Conservation (phyloP, 2,329 filamentous ascomycete genomes). For the Plenodomus lindquistii region DNA sequence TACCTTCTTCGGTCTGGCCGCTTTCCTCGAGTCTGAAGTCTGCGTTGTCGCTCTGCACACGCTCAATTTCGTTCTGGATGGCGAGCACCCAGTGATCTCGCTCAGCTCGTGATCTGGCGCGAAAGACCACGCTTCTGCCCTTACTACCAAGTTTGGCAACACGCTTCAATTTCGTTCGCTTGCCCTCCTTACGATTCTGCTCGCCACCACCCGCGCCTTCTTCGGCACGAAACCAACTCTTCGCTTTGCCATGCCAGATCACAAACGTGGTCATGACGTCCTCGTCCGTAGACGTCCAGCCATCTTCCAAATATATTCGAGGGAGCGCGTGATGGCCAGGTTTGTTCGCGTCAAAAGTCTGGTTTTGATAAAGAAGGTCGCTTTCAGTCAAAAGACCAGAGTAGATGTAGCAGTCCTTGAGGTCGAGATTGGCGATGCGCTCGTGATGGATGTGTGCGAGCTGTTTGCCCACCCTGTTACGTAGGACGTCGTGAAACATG, state of each 20-base stretch:
- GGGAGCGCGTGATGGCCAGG: slow-evolving; percentile 64
- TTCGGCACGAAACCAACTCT: slow-evolving; percentile 57
- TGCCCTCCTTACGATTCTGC: slow-evolving; percentile 42
- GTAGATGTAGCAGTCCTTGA: slow-evolving; percentile 68
- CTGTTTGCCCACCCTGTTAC: slow-evolving; percentile 58
- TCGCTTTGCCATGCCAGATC: slow-evolving; percentile 65
- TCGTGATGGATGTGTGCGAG: slow-evolving; percentile 65
- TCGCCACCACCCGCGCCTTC: slow-evolving; percentile 38
- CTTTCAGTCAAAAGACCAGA: slow-evolving; percentile 64
- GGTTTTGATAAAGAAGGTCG: slow-evolving; percentile 66
- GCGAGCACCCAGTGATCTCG: slow-evolving; percentile 70
- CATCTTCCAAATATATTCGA: slow-evolving; percentile 62
- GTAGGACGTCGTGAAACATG: slow-evolving; percentile 64
- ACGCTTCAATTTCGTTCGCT: slow-evolving; percentile 57
- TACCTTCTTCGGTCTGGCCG: slow-evolving; percentile 5
- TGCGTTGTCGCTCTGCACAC: slow-evolving; percentile 54
- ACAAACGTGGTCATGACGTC: slow-evolving; percentile 70
- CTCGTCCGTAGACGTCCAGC: slow-evolving; percentile 65
- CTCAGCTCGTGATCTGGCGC: slow-evolving; percentile 65
- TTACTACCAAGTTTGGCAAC: slow-evolving; percentile 65
- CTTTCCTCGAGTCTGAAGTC: slow-evolving; percentile 49
- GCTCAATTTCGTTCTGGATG: slow-evolving; percentile 68
- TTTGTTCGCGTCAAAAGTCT: slow-evolving; percentile 65
- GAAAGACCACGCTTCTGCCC: slow-evolving; percentile 67
- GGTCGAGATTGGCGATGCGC: slow-evolving; percentile 61